A percentile compares a stretch with the other conserved stretches of the same genome.
phyloP scores from a whole-genome alignment of 371 early-diverging fungal genomes.

The Mucor irregularis region DNA sequence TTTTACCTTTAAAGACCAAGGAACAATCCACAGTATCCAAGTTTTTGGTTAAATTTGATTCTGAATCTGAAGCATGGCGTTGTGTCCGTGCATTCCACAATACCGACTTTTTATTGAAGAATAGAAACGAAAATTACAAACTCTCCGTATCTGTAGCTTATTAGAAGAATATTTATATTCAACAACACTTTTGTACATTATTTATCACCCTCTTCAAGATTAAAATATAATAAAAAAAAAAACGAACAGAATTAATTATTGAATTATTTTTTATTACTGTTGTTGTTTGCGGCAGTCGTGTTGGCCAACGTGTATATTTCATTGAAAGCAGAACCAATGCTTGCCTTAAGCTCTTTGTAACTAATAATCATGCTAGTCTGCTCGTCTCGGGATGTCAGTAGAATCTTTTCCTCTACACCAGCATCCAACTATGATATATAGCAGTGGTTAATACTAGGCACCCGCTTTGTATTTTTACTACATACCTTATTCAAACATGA shows the following conservation, averaged over 20 bases:
- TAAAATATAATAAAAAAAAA: too few species aligned
- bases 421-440: constrained; percentile 75
- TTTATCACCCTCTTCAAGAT: too few species aligned
- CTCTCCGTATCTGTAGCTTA: constrained; percentile 39
- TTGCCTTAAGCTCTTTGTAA: constrained; percentile 89
- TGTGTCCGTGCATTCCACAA: constrained; percentile 52
- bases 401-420: constrained; percentile 88
- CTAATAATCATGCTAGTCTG: constrained; percentile 91
- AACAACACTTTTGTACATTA: background rate
- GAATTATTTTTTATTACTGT: background rate
- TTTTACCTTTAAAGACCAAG: constrained; percentile 32
- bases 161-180: constrained; percentile 11
- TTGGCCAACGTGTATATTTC: constrained; percentile 57
- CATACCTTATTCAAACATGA: constrained; percentile 93
- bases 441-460: background rate
- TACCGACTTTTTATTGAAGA: constrained; percentile 23
- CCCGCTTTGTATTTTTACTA: too few species aligned
- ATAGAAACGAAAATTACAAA: constrained; percentile 17
- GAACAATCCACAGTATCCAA: constrained; percentile 33
- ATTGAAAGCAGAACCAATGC: constrained; percentile 78
- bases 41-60: constrained; percentile 49
- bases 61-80: constrained; percentile 55
- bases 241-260: too few species aligned
- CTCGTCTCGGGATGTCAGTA: constrained; percentile 92
- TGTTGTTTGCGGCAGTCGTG: background rate